Evolutionary conservation across 306 rosid genomes (phyloP).

Genomic region (Arachis hypogaea): DNA sequence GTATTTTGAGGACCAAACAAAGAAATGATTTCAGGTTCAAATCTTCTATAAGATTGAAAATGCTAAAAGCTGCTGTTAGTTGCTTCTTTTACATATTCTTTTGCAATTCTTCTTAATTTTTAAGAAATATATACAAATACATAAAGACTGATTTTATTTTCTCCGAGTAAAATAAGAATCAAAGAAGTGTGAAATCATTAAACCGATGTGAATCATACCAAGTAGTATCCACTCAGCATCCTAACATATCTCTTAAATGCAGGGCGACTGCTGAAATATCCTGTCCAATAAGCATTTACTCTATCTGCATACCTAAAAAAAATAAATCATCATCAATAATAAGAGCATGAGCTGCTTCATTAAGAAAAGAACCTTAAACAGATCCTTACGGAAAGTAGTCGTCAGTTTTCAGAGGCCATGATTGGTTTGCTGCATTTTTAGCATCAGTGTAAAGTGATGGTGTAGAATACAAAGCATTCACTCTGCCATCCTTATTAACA

Average conservation of each 20-base stretch:
- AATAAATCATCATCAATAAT: constrained; percentile 10
- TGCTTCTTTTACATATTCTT: no score
- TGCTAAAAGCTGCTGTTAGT: no score
- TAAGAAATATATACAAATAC: no score
- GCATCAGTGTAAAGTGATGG: constrained; percentile 85
- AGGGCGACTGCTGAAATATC: constrained; percentile 80
- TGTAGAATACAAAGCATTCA: constrained; percentile 90
- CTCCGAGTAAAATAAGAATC: no score
- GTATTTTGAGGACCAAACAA: no score
- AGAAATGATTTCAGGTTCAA: no score
- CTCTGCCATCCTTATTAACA: constrained; percentile 87
- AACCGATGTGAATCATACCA: constrained; percentile 56
- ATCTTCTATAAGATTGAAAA: no score
- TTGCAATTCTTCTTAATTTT: no score
- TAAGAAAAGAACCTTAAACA: constrained; percentile 13
- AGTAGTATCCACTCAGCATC: constrained; percentile 74
- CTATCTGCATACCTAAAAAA: constrained; percentile 76
- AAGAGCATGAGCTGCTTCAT: constrained; percentile 5
- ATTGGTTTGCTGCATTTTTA: constrained; percentile 72
- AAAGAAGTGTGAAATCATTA: not conserved
- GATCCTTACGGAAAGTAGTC: constrained; percentile 87
- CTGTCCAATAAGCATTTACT: constrained; percentile 80
- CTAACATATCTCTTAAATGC: constrained; percentile 80
- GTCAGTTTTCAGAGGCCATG: constrained; percentile 88
- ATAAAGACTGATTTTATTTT: no score